phyloP scores from a whole-genome alignment of 352 stramenopile genomes.

The Globisporangium echinulatum region DNA sequence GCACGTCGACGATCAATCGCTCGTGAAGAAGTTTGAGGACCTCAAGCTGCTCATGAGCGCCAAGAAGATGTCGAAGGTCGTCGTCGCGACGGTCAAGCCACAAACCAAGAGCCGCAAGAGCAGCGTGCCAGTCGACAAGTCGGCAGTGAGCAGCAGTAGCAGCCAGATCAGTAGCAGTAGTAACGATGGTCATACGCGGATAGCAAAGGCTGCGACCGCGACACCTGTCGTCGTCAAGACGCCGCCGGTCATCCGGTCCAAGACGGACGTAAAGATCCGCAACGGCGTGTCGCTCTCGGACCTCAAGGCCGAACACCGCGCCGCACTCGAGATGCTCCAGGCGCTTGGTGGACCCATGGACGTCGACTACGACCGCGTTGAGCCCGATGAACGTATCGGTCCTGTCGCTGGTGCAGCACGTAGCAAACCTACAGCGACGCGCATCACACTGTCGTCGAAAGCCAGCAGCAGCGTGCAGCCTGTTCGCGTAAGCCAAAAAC shows the following conservation, averaged over 20 bases:
- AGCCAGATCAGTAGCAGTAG: neutral
- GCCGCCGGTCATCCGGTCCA: conserved; percentile 12
- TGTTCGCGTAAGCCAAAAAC: neutral
- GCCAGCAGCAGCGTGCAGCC: neutral
- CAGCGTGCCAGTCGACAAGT: neutral
- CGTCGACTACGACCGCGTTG: conserved; percentile 21
- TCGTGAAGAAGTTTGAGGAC: conserved; percentile 59
- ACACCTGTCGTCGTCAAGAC: conserved; percentile 7
- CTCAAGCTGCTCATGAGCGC: conserved; percentile 54
- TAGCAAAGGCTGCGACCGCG: neutral
- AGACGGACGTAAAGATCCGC: conserved; percentile 30
- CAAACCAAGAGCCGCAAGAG: neutral
- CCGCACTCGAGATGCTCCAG: conserved; percentile 61
- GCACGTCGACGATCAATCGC: conserved; percentile 14
- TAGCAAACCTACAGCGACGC: neutral
- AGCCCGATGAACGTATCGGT: conserved; percentile 7
- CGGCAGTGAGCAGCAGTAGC: neutral
- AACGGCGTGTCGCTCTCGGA: conserved; percentile 62
- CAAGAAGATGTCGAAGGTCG: conserved; percentile 17
- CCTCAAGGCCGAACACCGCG: conserved; percentile 68
- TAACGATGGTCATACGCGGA: neutral
- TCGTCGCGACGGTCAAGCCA: neutral
- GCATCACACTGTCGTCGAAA: neutral
- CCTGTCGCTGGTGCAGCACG: too few species aligned
- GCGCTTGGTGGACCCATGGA: conserved; percentile 63